phyloP scores from a whole-genome alignment of 495 filamentous ascomycete genomes.

The Penicillium arizonense region DNA sequence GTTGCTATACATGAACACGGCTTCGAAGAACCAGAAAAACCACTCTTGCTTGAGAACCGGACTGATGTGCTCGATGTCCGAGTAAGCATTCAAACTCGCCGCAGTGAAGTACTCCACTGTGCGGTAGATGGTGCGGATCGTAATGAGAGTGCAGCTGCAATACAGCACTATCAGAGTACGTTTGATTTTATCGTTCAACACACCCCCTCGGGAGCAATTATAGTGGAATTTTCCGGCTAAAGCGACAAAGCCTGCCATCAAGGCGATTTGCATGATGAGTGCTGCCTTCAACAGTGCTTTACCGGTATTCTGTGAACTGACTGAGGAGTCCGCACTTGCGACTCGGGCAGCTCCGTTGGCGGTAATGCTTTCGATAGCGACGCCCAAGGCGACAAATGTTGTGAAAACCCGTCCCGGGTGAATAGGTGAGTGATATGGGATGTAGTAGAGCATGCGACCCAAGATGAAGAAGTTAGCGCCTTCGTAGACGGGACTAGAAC shows the following conservation, averaged over 20 bases:
- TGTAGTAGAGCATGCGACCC: slow-evolving; percentile 74
- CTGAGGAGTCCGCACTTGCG: slow-evolving; percentile 47
- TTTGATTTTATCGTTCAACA: slow-evolving; percentile 55
- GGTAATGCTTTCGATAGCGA: slow-evolving; percentile 63
- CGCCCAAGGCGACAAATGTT: slow-evolving; percentile 68
- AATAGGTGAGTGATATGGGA: slow-evolving; percentile 73
- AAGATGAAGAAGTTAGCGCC: slow-evolving; percentile 74
- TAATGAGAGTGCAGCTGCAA: slow-evolving; percentile 57
- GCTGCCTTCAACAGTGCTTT: slow-evolving; percentile 62
- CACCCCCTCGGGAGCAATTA: slow-evolving; percentile 52
- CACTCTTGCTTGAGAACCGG: slow-evolving; percentile 64
- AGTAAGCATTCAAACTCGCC: slow-evolving; percentile 31
- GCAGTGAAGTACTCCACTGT: slow-evolving; percentile 61
- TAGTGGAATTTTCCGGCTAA: slow-evolving; percentile 59
- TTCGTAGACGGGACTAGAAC: slow-evolving; percentile 64
- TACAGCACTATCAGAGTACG: slow-evolving; percentile 61
- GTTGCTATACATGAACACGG: slow-evolving; percentile 61
- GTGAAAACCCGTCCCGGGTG: slow-evolving; percentile 74
- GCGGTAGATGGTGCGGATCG: slow-evolving; percentile 63
- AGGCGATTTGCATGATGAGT: slow-evolving; percentile 63
- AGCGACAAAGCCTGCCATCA: slow-evolving; percentile 59
- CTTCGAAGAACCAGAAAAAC: slow-evolving; percentile 75
- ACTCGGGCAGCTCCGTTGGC: slow-evolving; percentile 63
- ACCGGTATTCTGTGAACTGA: slow-evolving; percentile 49
- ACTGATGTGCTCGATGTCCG: slow-evolving; percentile 40